Percentiles rank a stretch among this genome's conserved stretches.
Conservation (phyloP, 164 flowering plant genomes). For the Vitis rotundifolia region DNA sequence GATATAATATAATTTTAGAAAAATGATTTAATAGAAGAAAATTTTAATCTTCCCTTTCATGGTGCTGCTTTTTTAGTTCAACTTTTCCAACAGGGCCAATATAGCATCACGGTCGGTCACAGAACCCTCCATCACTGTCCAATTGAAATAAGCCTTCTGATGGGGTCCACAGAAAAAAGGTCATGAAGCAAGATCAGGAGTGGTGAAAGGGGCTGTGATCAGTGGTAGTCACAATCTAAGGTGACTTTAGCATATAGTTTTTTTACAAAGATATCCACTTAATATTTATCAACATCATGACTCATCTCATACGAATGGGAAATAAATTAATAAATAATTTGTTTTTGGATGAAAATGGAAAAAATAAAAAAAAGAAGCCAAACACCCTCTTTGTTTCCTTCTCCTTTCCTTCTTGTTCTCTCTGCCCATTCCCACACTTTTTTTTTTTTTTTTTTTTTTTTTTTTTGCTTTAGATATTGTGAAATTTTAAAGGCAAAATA, state of each 20-base stretch:
- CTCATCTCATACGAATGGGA: conserved; percentile 16
- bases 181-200: conserved; percentile 17
- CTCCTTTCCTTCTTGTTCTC: conserved; percentile 8
- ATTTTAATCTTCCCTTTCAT: too few relatives aligned
- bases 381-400: conserved; percentile 27
- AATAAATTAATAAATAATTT: not conserved
- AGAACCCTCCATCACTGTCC: too few relatives aligned
- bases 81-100: too few relatives aligned
- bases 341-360: not conserved
- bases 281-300: conserved; percentile 28
- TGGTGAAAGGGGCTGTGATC: conserved; percentile 13
- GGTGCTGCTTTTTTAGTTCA: too few relatives aligned
- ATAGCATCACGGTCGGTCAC: too few relatives aligned
- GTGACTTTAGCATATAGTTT: conserved; percentile 7
- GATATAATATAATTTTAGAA: too few relatives aligned
- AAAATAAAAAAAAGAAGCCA: conserved; percentile 13
- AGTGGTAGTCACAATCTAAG: conserved; percentile 4
- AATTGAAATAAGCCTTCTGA: too few relatives aligned
- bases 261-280: conserved; percentile 6
- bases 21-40: too few relatives aligned
- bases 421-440: not conserved
- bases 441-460: not conserved
- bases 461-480: not conserved
- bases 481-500: not conserved
- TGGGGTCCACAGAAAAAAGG: too few relatives aligned